Percentiles rank a stretch among this genome's conserved stretches.
Evolutionary conservation across 352 stramenopile species (phyloP).

Genomic region (Globisporangium alternatum): DNA sequence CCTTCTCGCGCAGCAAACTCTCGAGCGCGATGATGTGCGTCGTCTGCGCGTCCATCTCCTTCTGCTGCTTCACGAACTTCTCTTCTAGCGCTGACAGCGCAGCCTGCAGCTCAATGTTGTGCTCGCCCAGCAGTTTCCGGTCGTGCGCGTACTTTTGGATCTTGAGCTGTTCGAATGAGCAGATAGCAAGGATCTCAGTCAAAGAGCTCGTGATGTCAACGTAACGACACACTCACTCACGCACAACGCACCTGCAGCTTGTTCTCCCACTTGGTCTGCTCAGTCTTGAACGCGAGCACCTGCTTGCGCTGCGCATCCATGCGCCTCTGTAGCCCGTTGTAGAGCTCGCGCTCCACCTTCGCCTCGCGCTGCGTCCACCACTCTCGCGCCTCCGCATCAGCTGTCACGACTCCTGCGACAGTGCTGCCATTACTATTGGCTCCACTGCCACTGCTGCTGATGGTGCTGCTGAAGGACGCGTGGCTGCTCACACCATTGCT

Average conservation of each 20-base stretch:
- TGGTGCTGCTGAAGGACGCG: neutral
- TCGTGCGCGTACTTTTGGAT: slow-evolving; percentile 68
- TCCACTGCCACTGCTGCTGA: neutral
- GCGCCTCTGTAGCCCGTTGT: slow-evolving; percentile 50
- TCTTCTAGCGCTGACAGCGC: slow-evolving; percentile 48
- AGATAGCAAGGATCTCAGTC: neutral
- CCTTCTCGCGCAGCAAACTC: slow-evolving; percentile 42
- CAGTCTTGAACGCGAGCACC: slow-evolving; percentile 73
- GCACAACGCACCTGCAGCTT: slow-evolving; percentile 54
- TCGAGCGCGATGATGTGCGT: slow-evolving; percentile 65
- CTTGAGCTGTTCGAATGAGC: slow-evolving; percentile 2
- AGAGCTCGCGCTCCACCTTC: slow-evolving; percentile 48
- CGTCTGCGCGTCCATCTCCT: slow-evolving; percentile 56
- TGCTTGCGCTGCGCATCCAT: slow-evolving; percentile 72
- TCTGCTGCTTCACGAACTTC: slow-evolving; percentile 38
- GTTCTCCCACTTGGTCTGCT: slow-evolving; percentile 83
- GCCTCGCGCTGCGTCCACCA: slow-evolving; percentile 62
- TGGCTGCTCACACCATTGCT: neutral
- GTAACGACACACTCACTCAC: neutral
- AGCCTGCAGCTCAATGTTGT: slow-evolving; percentile 79
- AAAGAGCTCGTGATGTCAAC: neutral
- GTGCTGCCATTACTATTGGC: neutral
- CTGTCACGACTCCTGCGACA: neutral
- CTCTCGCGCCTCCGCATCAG: slow-evolving; percentile 41
- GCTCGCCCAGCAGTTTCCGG: slow-evolving; percentile 72